Conservation (phyloP, 176 grass and related monocot genomes). For the Thalia dealbata region DNA sequence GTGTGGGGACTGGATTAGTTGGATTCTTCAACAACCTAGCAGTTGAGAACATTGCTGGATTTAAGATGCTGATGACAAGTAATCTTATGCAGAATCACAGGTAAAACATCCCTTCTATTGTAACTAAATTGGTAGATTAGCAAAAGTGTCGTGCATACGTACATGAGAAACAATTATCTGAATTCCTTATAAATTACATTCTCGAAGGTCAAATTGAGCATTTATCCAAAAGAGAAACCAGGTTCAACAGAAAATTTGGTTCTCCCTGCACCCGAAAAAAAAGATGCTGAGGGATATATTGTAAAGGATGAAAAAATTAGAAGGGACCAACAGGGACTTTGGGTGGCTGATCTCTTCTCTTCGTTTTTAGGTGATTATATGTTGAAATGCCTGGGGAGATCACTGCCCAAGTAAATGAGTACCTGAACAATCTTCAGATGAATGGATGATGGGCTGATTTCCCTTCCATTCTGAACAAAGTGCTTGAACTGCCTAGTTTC, state of each 20-base stretch:
- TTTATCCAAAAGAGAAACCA: neutral
- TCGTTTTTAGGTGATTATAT: no score
- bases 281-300: neutral
- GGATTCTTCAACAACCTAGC: conserved; percentile 72
- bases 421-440: no score
- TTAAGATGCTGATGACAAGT: conserved; percentile 46
- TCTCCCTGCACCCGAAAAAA: neutral
- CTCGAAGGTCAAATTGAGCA: neutral
- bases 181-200: neutral
- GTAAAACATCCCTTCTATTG: conserved; percentile 8
- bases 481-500: no score
- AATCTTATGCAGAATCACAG: conserved; percentile 43
- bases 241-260: neutral
- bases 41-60: conserved; percentile 67
- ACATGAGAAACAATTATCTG: neutral
- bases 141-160: neutral
- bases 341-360: neutral
- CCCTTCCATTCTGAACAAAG: no score
- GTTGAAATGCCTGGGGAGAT: no score
- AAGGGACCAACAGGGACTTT: neutral
- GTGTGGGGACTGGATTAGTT: conserved; percentile 31
- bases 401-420: no score
- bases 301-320: neutral
- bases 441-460: no score
- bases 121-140: neutral